Evolutionary conservation across 768 basidiomycete genomes (phyloP), one percentile per base, ranked within the genome.

Genomic region (Amanita inopinata): DNA sequence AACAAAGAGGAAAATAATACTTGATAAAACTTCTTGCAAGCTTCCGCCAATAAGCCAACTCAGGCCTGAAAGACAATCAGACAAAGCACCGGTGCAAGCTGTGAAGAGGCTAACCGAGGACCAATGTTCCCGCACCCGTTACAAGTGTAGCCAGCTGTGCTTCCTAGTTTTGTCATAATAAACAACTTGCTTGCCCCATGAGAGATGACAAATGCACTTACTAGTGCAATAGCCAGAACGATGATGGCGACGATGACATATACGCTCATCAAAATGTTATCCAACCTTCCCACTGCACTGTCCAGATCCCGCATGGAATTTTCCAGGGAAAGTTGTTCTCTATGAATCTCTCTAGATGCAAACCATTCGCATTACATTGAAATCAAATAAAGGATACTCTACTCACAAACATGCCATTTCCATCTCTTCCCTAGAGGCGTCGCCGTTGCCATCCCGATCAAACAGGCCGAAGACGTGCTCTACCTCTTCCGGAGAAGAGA

Each of bases 1-100:
- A 59, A 90, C 71, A 62, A 93, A 92, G 20, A 96, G 68, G 73
- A 96, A 93, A 55, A 93, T 90, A 58, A 91, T 87, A 45, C 82
- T 81, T 3, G 77, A 78, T 43, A 93, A 68, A 33, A 92, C 78
- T 59, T 91, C 87, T 48, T 85, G 76, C 47, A 86, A 68, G 41
- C 79, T 84, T 33, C 70, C 68, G 28, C 90, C 91, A 51, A 93
- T 88, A 43, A 91, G 75, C 88, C 88, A 91, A 49, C 83, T 84
- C 33, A 90, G 66, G 53, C 80, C 80, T 79, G 43, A 23, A 43
- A 15, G 24, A 38, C 18, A 42, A 38, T 36, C 19, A 31, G 38
- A 30, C 24, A 43, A 48, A 43, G 31, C 34, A 19, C 9, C 33
- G 27, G 23, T 32, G 14, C 22, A 6, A 38, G 37, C 34, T 24